Base-by-base conservation (phyloP, 306 rosid species). In the Ziziphus jujuba region DNA sequence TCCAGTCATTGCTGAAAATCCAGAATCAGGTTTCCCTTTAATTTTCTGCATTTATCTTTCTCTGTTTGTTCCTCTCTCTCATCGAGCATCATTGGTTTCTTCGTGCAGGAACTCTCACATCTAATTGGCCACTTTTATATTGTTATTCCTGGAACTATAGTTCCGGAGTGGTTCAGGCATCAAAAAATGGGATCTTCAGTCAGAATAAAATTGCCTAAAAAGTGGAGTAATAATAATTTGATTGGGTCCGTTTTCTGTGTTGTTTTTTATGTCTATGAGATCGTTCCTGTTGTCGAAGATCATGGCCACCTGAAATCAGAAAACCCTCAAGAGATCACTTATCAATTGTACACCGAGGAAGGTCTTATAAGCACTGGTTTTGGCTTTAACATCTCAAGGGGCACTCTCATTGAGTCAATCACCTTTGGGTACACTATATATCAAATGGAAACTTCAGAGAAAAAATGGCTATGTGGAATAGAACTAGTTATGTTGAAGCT, bases 221-320 rank as follows among this genome's bases (percentile, higher is more conserved):
- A 6, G n/a, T 3, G 58, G 11, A 6, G 10, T 19, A 14, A 35
- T 14, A 12, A 48, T n/a, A 3, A 7, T n/a, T 50, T 16, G 21
- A 12, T 65, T 15, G 70, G 70, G 12, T 12, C 28, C 31, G 70
- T 6, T 5, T 13, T 65, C n/a, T 65, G 58, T 65, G 70, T 8
- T 51, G 20, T 65, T 10, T 65, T 50, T 49, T 59, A 0, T 12
- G 35, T 62, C 5, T 16, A 62, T 44, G 15, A 22, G 22, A 35
- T 22, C 33, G 33, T 28, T 28, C 33, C 33, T 31, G 21, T 0
- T 40, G 20, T 3, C 11, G 5, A 19, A 12, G 67, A 62, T n/a
- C n/a, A n/a, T 44, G 22, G 3, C 1, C 36, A 6, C 23, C 13
- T 3, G 13, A 14, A 45, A 45, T 17, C 9, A 45, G 51, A 45